Base-by-base conservation (phyloP, 345 rosid species). In the Eucalyptus victrix region DNA sequence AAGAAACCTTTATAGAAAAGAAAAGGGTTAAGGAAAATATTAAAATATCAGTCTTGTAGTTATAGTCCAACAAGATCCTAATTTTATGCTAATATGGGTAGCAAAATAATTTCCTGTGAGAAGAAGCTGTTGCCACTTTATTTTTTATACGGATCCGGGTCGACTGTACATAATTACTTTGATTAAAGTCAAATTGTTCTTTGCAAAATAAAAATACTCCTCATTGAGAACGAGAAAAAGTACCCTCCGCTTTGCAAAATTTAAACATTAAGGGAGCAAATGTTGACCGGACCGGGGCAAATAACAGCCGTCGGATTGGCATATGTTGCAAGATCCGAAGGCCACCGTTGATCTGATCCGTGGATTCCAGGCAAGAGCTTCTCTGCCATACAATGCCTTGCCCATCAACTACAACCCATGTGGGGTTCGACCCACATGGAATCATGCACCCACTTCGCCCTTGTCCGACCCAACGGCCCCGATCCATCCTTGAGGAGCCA, bases 341-440 rank as follows among this genome's bases (percentile, higher is more conserved):
- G 85, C 85, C 85, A 40, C 47, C 47, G 85, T 76, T 21, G 47
- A 76, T 76, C 85, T 21, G 85, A 40, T 76, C 85, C 47, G 23
- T 40, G 85, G 30, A 6, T 40, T 76, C 85, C 85, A 76, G 85
- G 85, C 85, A 40, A 76, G 85, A 21, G 42, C 85, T 21, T 21
- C 45, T 40, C 85, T 76, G 47, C 85, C 85, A 76, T 40, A 76
- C 85, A 23, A 40, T 87, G 92, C 90, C 91, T 19, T 72, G 62
- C 90, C 89, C 88, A 89, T 92, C 85, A 86, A 88, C 91, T 80
- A 92, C 94, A 90, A 32, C 90, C 90, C 93, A 90, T 86, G 94
- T 93, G 88, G 93, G 94, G 76, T 89, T 91, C 92, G 88, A 87
- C 49, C 86, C 91, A 92, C 90, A 90, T 92, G 93, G 91, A 87